Base-by-base conservation (phyloP, 2,329 filamentous ascomycete species). In the Neopestalotiopsis sp. region DNA sequence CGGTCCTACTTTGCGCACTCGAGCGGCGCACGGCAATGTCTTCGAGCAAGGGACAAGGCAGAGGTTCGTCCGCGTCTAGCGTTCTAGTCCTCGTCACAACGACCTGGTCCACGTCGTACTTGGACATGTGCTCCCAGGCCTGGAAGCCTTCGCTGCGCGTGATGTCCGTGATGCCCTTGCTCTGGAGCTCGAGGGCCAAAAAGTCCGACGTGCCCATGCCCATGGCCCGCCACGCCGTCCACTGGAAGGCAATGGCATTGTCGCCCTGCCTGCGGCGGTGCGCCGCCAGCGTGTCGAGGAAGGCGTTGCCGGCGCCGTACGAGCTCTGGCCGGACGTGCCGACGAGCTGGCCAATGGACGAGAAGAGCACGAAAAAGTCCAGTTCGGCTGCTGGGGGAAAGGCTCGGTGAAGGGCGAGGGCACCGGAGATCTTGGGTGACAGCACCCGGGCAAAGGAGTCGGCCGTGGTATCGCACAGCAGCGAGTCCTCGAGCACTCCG, bases 131-230 rank as follows among this genome's bases (percentile, higher is more conserved):
- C 40, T 78, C 72, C 82, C 83, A 85, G 4, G 83, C 83, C 3
- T 73, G 74, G 72, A 84, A 84, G 0, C 75, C 83, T 66, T 84
- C 83, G 1, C 82, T 76, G 10, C 73, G 70, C 0, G 77, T 81
- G 61, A 85, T 77, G 61, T 81, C 80, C 1, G 81, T 83, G 64
- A 85, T 81, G 4, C 82, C 83, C 69, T 81, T 82, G 67, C 72
- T 76, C 20, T 78, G 73, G 5, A 85, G 72, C 71, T 85, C 83
- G 0, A 78, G 76, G n/a, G 75, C 74, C 24, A 85, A 73, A 70
- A 82, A 81, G 13, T 80, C 80, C 17, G 68, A 68, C 28, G 67
- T 75, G 0, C 77, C 80, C 75, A 85, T 77, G 2, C 83, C 82
- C 34, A 83, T 68, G 0, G 78, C 79, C 0, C 77, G 75, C 83